phyloP scores from a whole-genome alignment of 352 stramenopile genomes.

The Phytophthora boehmeriae region DNA sequence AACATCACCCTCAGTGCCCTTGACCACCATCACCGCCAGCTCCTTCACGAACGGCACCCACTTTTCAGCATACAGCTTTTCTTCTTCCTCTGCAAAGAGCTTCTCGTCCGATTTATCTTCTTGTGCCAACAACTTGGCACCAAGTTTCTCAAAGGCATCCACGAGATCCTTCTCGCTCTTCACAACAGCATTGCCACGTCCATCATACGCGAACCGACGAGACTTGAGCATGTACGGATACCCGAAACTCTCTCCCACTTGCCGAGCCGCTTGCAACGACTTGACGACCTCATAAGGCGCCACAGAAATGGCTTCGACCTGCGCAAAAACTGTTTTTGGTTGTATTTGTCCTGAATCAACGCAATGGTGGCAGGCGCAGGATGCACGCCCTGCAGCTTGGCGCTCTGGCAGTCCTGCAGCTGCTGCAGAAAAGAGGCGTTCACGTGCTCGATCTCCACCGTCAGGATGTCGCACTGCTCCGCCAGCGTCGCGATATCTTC shows the following conservation, averaged over 20 bases:
- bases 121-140: slow-evolving; percentile 31
- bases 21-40: slow-evolving; percentile 97
- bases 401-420: slow-evolving; percentile 78
- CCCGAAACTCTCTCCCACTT: slow-evolving; percentile 71
- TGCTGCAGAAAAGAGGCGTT: slow-evolving; percentile 91
- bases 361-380: slow-evolving; percentile 91
- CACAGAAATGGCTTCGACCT: slow-evolving; percentile 53
- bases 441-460: slow-evolving; percentile 99
- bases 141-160: slow-evolving; percentile 84
- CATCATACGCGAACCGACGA: slow-evolving; percentile 96
- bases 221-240: slow-evolving; percentile 99
- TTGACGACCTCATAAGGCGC: slow-evolving; percentile 62
- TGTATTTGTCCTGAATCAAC: slow-evolving; percentile 98
- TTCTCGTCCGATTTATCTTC: slow-evolving; percentile 23
- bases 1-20: slow-evolving; percentile 65
- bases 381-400: slow-evolving; percentile 54
- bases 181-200: slow-evolving; percentile 96
- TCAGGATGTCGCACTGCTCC: slow-evolving; percentile 92
- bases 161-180: slow-evolving; percentile 76
- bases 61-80: slow-evolving; percentile 93
- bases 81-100: slow-evolving; percentile 22
- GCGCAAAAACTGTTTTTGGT: slow-evolving; percentile 93
- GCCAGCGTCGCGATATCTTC: slow-evolving; percentile 75
- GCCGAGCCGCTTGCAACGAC: slow-evolving; percentile 44
- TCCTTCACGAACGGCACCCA: slow-evolving; percentile 98